Conservation (phyloP, 176 grass and related monocot genomes). For the Hordeum vulgare region DNA sequence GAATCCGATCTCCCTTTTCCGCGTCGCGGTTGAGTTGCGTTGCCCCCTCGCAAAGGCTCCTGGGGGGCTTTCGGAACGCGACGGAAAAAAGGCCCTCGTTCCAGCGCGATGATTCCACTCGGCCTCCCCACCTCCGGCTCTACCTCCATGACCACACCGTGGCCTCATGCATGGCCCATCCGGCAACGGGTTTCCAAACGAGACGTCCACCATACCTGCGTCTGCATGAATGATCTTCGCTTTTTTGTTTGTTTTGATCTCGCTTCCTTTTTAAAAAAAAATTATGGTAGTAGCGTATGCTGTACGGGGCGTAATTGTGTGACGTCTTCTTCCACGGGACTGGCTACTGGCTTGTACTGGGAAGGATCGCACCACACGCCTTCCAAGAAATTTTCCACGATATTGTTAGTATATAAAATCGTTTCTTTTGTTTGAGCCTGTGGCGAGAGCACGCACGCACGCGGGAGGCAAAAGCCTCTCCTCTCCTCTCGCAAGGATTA, state of each 20-base stretch:
- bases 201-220: not conserved
- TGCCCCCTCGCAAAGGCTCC: not conserved
- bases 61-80: not conserved
- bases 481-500: slow-evolving; percentile 5
- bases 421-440: not conserved
- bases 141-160: not conserved
- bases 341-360: no score
- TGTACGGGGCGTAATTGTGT: not conserved
- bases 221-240: not conserved
- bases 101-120: not conserved
- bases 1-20: not conserved
- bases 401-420: not conserved
- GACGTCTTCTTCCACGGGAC: not conserved
- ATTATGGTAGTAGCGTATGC: no score
- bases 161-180: not conserved
- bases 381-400: not conserved
- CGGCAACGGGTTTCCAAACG: no score
- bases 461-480: not conserved
- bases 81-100: not conserved
- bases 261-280: no score
- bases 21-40: not conserved
- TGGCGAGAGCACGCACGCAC: slow-evolving; percentile 28
- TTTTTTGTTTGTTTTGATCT: no score
- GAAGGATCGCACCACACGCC: not conserved
- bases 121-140: not conserved